phyloP scores from a whole-genome alignment of 495 filamentous ascomycete species.

The Bathelium albidoporum region DNA sequence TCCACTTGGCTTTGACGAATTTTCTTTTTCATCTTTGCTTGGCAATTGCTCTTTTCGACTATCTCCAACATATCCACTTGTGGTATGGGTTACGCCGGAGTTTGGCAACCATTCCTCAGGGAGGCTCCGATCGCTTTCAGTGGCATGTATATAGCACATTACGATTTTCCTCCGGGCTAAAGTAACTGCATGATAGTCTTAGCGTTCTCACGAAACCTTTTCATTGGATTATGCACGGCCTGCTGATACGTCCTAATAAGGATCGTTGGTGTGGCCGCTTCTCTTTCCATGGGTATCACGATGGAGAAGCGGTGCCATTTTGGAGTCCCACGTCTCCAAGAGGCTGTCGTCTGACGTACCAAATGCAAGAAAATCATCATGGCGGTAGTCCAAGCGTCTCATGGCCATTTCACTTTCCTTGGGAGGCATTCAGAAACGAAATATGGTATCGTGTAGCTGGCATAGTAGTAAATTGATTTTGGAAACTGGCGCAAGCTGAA shows the following conservation, averaged over 20 bases:
- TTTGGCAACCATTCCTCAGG: not conserved
- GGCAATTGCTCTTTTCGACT: not conserved
- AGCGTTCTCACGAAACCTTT: not conserved
- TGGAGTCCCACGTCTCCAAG: not conserved
- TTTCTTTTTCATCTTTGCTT: not conserved
- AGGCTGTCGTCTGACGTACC: not conserved
- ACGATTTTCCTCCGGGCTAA: not conserved
- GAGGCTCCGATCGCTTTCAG: not conserved
- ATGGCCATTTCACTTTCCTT: not conserved
- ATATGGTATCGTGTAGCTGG: not conserved
- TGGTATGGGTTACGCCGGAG: not conserved
- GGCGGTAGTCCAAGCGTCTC: not conserved
- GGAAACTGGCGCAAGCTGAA: not conserved
- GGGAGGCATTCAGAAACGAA: not conserved
- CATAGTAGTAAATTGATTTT: not conserved
- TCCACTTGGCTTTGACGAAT: not conserved
- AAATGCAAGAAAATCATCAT: not conserved
- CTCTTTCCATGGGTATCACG: not conserved
- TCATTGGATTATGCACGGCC: not conserved
- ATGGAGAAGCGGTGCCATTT: not conserved
- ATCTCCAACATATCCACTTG: not conserved
- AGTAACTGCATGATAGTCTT: not conserved
- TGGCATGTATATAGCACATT: slow-evolving; percentile 1
- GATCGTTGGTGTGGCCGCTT: not conserved
- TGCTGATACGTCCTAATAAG: not conserved